A percentile compares a stretch with the other conserved stretches of the same genome.
Evolutionary conservation across 441 rosid species (phyloP).

Genomic region (Syzygium syzygioides): DNA sequence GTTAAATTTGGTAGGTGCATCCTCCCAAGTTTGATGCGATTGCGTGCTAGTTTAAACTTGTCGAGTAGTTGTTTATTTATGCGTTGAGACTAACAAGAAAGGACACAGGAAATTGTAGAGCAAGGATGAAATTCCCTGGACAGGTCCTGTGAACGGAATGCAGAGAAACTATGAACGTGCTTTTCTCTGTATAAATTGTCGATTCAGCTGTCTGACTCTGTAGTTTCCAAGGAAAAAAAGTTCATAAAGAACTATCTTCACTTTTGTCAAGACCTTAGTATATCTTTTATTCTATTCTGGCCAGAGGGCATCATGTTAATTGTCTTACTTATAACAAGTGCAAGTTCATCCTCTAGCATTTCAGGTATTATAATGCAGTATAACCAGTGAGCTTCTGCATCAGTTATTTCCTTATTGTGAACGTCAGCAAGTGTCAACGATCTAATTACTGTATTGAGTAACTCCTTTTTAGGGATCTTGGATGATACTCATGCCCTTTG

Average conservation of each 20-base stretch:
- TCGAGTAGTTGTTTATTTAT: neutral
- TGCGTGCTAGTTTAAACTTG: neutral
- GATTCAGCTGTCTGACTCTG: neutral
- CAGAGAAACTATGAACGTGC: neutral
- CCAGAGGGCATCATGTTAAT: neutral
- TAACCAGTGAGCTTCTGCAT: neutral
- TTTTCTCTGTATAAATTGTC: neutral
- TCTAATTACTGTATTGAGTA: neutral
- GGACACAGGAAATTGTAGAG: neutral
- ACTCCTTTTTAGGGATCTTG: conserved; percentile 20
- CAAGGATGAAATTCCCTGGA: neutral
- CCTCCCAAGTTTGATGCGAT: neutral
- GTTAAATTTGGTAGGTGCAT: conserved; percentile 24
- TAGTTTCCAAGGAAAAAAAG: neutral
- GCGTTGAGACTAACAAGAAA: neutral
- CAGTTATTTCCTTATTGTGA: neutral
- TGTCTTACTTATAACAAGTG: neutral
- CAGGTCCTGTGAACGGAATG: neutral
- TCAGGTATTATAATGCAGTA: neutral
- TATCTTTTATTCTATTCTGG: neutral
- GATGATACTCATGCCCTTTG: conserved; percentile 30
- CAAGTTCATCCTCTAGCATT: neutral
- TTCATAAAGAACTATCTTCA: neutral
- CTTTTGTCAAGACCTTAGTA: neutral
- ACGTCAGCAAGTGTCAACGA: neutral